These are phyloP conservation scores for Daedaleopsis nitida DNA, from an alignment of 768 basidiomycete genomes.

Conservation along the genomic window DNA sequence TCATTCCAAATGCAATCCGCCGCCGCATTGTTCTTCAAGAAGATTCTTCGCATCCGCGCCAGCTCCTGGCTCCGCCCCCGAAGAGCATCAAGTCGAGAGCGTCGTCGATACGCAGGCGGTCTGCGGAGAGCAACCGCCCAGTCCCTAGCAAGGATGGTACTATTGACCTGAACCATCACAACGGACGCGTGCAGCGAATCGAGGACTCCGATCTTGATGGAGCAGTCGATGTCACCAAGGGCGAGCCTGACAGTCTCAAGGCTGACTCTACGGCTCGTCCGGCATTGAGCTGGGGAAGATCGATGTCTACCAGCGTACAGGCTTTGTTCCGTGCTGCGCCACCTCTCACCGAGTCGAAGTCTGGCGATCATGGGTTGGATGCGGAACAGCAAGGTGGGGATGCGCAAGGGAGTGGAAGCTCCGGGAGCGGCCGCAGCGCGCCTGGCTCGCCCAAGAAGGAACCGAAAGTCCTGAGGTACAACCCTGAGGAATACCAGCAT, in stretches of 20 bases:
- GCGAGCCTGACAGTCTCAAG: neutral
- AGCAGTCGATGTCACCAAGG: neutral
- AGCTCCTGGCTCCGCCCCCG: neutral
- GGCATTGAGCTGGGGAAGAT: neutral
- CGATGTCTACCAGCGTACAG: conserved; percentile 9
- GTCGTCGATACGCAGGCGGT: too few relatives aligned
- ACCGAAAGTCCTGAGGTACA: conserved; percentile 25
- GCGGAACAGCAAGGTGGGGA: neutral
- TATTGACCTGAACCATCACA: too few relatives aligned
- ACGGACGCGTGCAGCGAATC: too few relatives aligned
- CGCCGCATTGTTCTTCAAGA: conserved; percentile 7
- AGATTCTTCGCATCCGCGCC: neutral
- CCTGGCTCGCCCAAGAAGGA: conserved; percentile 4
- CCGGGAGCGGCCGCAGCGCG: neutral
- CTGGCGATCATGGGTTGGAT: conserved; percentile 1
- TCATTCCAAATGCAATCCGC: conserved; percentile 8
- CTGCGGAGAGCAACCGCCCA: too few relatives aligned
- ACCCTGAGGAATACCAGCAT: conserved; percentile 78
- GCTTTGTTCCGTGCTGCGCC: conserved; percentile 7
- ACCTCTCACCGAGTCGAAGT: neutral
- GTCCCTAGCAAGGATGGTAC: too few relatives aligned
- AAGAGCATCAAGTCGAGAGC: neutral
- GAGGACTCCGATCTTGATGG: conserved; percentile 2
- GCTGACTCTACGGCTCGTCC: neutral
- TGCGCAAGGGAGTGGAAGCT: neutral